Evolutionary conservation across 2,329 filamentous ascomycete genomes (phyloP), one percentile per base, ranked within the genome.

Genomic region (Niveomyces coronatus): DNA sequence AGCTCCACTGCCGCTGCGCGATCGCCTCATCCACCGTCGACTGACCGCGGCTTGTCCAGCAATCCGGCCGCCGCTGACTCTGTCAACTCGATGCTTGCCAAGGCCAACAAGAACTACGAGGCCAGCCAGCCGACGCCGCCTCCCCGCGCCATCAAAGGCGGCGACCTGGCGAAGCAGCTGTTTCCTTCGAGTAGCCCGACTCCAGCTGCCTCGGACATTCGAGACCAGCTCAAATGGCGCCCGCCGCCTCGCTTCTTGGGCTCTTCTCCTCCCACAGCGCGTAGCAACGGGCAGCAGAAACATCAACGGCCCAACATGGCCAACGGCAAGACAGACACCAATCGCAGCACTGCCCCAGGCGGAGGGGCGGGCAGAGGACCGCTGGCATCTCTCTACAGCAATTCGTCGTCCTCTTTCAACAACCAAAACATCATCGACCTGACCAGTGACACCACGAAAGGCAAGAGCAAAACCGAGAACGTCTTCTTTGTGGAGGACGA

Each of bases 401-500:
- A 57, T 19, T 58, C 65, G 9, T 61, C 67, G 33, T 23, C 40
- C 9, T 68, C 72, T 0, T 78, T 79, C 48, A 51, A 48, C 22
- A 40, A n/a, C n/a, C n/a, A 50, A 3, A 46, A 54, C 16, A 31
- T 51, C 11, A 53, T 67, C 43, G 55, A 64, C 35, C 49, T 65
- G 20, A 58, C 58, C 9, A 48, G 39, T 5, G 36, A 56, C 1
- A 51, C 55, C 29, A 44, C 48, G 10, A 47, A 46, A 24, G n/a
- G n/a, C 39, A 42, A 9, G 58, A 56, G 35, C 33, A 46, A 19
- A 44, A 53, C 27, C 54, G 9, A 44, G 48, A 7, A n/a, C n/a
- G 71, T 82, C 9, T 74, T 71, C 43, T 83, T 87, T 45, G 74
- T 78, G 43, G 83, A 87, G 45, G 79, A 89, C 49, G 88, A 94